Evolutionary conservation across 768 basidiomycete species (phyloP).

Genomic region (Jaapia argillacea): DNA sequence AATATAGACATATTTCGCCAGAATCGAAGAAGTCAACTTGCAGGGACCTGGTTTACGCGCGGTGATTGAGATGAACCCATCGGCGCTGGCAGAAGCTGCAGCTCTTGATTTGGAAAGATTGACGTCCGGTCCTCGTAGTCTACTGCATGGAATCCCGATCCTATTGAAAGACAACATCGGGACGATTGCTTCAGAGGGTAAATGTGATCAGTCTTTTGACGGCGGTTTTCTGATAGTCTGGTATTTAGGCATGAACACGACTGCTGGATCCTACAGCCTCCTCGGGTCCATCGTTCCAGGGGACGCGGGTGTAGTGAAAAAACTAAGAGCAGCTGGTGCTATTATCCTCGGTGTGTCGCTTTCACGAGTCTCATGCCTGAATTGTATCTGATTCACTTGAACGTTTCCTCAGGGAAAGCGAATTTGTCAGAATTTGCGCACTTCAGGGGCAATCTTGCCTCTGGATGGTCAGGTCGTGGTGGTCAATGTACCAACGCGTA

Average conservation of each 20-base stretch:
- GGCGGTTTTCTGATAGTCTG: no score
- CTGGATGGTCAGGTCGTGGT: conserved; percentile 48
- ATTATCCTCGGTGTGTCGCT: conserved; percentile 21
- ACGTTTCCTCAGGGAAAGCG: conserved; percentile 32
- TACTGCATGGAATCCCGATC: conserved; percentile 25
- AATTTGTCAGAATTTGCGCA: conserved; percentile 47
- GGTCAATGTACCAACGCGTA: conserved; percentile 43
- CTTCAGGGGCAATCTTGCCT: conserved; percentile 32
- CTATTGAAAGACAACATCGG: conserved; percentile 27
- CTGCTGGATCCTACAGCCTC: conserved; percentile 28
- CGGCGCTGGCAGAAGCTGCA: conserved; percentile 24
- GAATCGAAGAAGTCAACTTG: conserved; percentile 33
- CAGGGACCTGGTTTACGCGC: conserved; percentile 27
- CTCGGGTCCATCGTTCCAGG: conserved; percentile 22
- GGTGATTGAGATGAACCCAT: conserved; percentile 29
- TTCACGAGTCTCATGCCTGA: conserved; percentile 1
- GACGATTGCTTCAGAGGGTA: conserved; percentile 19
- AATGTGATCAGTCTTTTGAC: neutral
- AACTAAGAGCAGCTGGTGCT: conserved; percentile 21
- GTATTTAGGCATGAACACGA: conserved; percentile 29
- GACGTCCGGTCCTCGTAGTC: conserved; percentile 14
- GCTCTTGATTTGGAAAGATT: conserved; percentile 13
- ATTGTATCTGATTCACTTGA: neutral
- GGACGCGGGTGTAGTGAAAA: conserved; percentile 24
- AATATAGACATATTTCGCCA: conserved; percentile 27